phyloP scores from a whole-genome alignment of 1,284 basidiomycete species.

The Phlebopus sp. region DNA sequence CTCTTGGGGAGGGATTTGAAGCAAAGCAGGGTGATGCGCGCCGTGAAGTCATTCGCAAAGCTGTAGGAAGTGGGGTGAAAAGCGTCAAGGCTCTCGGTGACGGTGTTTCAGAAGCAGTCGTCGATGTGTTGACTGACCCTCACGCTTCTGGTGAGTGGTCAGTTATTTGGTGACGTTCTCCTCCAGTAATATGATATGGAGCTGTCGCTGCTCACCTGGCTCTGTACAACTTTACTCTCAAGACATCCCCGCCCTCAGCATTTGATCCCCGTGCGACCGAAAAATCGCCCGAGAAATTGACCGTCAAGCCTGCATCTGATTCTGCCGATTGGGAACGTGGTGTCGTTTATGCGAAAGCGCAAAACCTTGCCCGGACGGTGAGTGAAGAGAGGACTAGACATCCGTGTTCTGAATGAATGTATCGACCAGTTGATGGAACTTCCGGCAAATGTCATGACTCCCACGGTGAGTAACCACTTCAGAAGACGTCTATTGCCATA shows the following conservation, averaged over 20 bases:
- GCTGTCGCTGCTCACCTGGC: constrained; percentile 78
- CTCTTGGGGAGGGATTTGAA: constrained; percentile 60
- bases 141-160: constrained; percentile 64
- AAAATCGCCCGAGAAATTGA: constrained; percentile 46
- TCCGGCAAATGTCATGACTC: constrained; percentile 82
- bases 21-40: constrained; percentile 47
- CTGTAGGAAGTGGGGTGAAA: constrained; percentile 67
- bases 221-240: constrained; percentile 71
- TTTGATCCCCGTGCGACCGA: constrained; percentile 55
- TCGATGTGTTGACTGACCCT: constrained; percentile 65
- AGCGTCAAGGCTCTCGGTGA: constrained; percentile 56
- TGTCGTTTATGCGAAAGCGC: constrained; percentile 70
- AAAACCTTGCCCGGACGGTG: constrained; percentile 83
- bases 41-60: constrained; percentile 63
- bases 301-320: constrained; percentile 41
- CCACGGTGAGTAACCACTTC: constrained; percentile 48
- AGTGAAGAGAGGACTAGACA: constrained; percentile 14
- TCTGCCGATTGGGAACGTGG: constrained; percentile 71
- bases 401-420: constrained; percentile 1
- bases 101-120: constrained; percentile 52
- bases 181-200: constrained; percentile 23
- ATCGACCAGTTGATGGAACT: constrained; percentile 69
- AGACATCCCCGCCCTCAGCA: constrained; percentile 60
- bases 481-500: not conserved
- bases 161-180: not conserved